phyloP scores from a whole-genome alignment of 164 flowering plant species.

The Cinnamomum chago region DNA sequence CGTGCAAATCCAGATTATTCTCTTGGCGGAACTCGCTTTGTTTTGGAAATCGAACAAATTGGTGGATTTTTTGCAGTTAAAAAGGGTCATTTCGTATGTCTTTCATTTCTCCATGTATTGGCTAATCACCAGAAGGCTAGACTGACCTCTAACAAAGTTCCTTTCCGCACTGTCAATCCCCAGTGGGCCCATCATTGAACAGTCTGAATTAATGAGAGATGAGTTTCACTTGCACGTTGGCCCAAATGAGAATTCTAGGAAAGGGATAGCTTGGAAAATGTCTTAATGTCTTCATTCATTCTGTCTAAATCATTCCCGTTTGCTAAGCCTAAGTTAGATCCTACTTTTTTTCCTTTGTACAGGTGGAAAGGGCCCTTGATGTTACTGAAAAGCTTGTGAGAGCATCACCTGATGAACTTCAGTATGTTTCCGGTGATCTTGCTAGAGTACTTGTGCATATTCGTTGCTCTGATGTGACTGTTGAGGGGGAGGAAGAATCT shows the following conservation, averaged over 20 bases:
- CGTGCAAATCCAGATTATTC: neutral
- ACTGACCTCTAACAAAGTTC: neutral
- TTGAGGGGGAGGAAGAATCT: slow-evolving; percentile 94
- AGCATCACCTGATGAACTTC: slow-evolving; percentile 89
- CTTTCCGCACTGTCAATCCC: neutral
- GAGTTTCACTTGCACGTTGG: neutral
- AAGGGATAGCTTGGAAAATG: neutral
- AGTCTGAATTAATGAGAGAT: neutral
- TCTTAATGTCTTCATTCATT: neutral
- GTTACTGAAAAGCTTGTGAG: slow-evolving; percentile 87
- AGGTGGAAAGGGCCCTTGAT: slow-evolving; percentile 92
- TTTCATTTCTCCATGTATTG: neutral
- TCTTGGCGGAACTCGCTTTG: neutral
- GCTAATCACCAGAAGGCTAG: neutral
- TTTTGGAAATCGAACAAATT: neutral
- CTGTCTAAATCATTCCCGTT: neutral
- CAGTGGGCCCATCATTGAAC: neutral
- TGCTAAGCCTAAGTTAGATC: too few species aligned
- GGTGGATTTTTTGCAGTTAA: neutral
- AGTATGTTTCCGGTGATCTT: slow-evolving; percentile 67
- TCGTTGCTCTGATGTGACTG: slow-evolving; percentile 79
- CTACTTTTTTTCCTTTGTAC: slow-evolving; percentile 16
- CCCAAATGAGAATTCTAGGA: too few species aligned
- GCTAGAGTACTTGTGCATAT: slow-evolving; percentile 74
- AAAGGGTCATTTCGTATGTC: neutral